Evolutionary conservation across 2,329 filamentous ascomycete species (phyloP), one percentile per base, ranked within the genome.

Genomic region (Byssochlamys sp.): DNA sequence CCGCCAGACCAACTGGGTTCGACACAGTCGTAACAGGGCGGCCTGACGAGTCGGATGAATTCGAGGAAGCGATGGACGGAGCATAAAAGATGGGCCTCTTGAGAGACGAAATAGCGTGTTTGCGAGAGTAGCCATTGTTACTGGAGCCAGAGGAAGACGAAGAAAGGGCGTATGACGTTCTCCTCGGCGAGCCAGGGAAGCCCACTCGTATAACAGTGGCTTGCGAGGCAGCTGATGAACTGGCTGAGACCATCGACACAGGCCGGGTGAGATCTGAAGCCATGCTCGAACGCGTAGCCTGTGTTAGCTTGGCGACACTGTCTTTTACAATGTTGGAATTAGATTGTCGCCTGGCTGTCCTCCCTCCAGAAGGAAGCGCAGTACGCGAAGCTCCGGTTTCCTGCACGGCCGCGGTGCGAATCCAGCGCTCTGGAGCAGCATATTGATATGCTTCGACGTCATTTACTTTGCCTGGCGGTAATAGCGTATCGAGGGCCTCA

Each of bases 361-460:
- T 70, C 11, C 75, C 73, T 27, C 75, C 75, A 2, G 74, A 76
- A 28, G 71, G 74, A 14, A 75, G 70, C 3, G 63, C 57, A 35
- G 70, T 65, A 49, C 67, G 64, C 11, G 67, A 56, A 7, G 68
- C 62, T 9, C 64, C 65, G 52, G 62, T 65, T 65, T 69, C 74
- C 51, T 73, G 72, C 4, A 74, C 61, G 25, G 68, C 73, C 4
- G 65, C 65, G 28, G 67, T 72, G 54, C 67, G 74, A 53, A 69
- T 70, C 74, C 77, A 79, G 52, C 76, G 75, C 57, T 86, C 83
- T 2, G 83, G 83, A 0, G 83, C 78, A 3, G 78, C 77, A 63
- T 85, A 85, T 51, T 83, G 78, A 66, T 84, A 84, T 6, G 75
- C 71, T 61, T 86, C 83, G 49, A 80, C 78, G 53, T 81, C 78